Percentiles rank a stretch among this genome's conserved stretches.
phyloP scores from a whole-genome alignment of 202 grass and related monocot species.

The Brachypodium distachyon region DNA sequence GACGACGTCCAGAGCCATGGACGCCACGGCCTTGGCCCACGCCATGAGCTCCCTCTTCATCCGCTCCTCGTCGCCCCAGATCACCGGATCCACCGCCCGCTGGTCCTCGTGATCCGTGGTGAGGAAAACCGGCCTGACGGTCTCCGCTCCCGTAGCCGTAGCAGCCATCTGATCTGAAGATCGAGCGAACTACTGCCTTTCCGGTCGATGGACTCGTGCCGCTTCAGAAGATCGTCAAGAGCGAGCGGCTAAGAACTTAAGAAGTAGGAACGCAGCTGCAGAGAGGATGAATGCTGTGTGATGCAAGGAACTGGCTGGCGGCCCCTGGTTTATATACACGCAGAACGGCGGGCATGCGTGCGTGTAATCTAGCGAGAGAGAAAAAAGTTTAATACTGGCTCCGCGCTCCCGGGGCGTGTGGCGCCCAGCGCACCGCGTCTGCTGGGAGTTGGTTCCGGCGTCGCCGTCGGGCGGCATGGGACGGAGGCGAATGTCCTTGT shows the following conservation, averaged over 20 bases:
- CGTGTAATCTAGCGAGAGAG: too few species aligned
- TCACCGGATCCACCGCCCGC: slow-evolving; percentile 23
- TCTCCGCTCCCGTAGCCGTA: slow-evolving; percentile 30
- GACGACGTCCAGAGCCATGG: slow-evolving; percentile 11
- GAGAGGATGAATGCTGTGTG: background rate
- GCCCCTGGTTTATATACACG: background rate
- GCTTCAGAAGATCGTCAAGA: background rate
- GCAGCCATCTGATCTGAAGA: too few species aligned
- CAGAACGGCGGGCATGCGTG: background rate
- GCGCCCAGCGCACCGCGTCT: background rate
- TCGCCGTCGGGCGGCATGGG: background rate
- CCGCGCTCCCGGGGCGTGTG: background rate
- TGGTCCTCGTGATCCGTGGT: background rate
- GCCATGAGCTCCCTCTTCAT: slow-evolving; percentile 72
- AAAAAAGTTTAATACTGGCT: too few species aligned
- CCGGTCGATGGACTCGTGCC: background rate
- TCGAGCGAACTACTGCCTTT: background rate
- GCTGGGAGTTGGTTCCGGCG: background rate
- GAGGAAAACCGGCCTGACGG: background rate
- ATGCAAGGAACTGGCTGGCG: background rate
- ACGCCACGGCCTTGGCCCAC: slow-evolving; percentile 79
- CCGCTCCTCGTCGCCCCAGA: slow-evolving; percentile 63
- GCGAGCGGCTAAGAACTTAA: background rate
- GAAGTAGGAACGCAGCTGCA: background rate
- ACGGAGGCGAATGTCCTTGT: background rate